phyloP scores from a whole-genome alignment of 2,329 filamentous ascomycete genomes.

The Hymenoscyphus repandus region DNA sequence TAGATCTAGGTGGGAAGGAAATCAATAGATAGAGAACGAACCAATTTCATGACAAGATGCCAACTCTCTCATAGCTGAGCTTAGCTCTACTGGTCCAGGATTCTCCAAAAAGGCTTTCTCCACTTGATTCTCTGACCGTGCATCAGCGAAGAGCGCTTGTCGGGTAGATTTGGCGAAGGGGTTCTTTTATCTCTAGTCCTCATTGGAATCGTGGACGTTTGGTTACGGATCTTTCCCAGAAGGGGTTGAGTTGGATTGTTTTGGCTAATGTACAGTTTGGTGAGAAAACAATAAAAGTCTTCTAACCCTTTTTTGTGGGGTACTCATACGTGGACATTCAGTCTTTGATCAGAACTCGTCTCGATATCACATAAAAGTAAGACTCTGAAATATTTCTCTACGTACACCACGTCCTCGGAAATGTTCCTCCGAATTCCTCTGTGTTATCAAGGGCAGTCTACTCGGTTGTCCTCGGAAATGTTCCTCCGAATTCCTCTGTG shows the following conservation, averaged over 20 bases:
- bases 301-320: too few relatives aligned
- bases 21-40: slow-evolving; percentile 16
- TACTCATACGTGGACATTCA: too few relatives aligned
- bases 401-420: too few relatives aligned
- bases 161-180: background rate
- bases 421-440: too few relatives aligned
- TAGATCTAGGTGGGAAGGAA: slow-evolving; percentile 13
- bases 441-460: too few relatives aligned
- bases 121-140: slow-evolving; percentile 41
- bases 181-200: background rate
- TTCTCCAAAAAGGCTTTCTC: slow-evolving; percentile 64
- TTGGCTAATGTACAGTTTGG: too few relatives aligned
- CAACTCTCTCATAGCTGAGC: background rate
- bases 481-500: too few relatives aligned
- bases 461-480: too few relatives aligned
- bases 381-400: too few relatives aligned
- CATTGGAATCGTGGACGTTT: background rate
- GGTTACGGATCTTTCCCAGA: background rate
- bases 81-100: slow-evolving; percentile 58
- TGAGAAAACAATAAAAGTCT: too few relatives aligned
- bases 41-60: background rate
- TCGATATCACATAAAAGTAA: too few relatives aligned
- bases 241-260: background rate
- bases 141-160: background rate
- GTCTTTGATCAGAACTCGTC: too few relatives aligned